These are phyloP conservation scores for Fusarium sp. DNA, from an alignment of 2,329 filamentous ascomycete species.

Conservation along the genomic window DNA sequence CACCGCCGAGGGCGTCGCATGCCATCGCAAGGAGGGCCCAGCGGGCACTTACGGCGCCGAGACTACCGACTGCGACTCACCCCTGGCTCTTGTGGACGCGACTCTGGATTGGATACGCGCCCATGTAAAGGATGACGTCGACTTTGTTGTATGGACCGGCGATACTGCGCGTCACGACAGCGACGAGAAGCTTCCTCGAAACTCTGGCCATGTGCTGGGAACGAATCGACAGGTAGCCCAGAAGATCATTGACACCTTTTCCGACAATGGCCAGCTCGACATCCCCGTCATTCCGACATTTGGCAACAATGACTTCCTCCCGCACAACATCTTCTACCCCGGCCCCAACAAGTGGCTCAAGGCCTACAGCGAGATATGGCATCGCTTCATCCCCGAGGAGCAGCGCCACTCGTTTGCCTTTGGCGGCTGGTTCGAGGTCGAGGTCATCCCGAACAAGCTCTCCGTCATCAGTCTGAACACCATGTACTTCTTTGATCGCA, in stretches of 20 bases:
- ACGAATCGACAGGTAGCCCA: conserved; percentile 81
- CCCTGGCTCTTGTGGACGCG: conserved; percentile 82
- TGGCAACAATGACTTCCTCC: conserved; percentile 97
- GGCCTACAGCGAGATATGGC: conserved; percentile 83
- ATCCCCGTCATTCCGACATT: conserved; percentile 91
- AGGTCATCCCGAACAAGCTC: conserved; percentile 87
- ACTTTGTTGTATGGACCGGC: conserved; percentile 94
- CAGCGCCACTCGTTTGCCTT: conserved; percentile 92
- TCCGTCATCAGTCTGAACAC: conserved; percentile 96
- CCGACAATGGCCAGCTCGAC: conserved; percentile 66
- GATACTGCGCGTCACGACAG: conserved; percentile 92
- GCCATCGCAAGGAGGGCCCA: conserved; percentile 81
- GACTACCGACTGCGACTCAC: conserved; percentile 89
- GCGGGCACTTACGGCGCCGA: conserved; percentile 88
- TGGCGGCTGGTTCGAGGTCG: conserved; percentile 94
- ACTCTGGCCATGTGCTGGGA: conserved; percentile 77
- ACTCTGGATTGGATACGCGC: conserved; percentile 90
- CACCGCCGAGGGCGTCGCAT: conserved; percentile 75
- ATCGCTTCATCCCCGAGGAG: conserved; percentile 87
- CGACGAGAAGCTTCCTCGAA: conserved; percentile 83
- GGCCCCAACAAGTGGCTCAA: conserved; percentile 91
- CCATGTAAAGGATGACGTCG: conserved; percentile 81
- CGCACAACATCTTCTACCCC: conserved; percentile 90
- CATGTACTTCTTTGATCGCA: conserved; percentile 94
- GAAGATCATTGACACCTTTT: conserved; percentile 82